Evolutionary conservation across 2,329 filamentous ascomycete species (phyloP).

Genomic region (Phialophora macrospora): DNA sequence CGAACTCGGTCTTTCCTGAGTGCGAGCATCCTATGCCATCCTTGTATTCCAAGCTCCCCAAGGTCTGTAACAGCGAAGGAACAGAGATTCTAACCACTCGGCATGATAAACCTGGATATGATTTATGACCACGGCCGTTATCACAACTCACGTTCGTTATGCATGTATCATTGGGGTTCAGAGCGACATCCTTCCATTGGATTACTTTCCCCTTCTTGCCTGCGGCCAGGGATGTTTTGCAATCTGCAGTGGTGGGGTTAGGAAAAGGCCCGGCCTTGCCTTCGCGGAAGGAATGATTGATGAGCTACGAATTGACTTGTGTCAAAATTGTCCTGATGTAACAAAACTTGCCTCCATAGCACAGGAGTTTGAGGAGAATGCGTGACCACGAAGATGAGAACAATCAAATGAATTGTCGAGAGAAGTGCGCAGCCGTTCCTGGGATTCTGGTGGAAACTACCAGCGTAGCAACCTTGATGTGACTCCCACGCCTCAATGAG

Average conservation of each 20-base stretch:
- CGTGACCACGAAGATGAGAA: background rate
- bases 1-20: slow-evolving; percentile 20
- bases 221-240: slow-evolving; percentile 4
- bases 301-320: slow-evolving; percentile 14
- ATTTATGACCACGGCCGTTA: slow-evolving; percentile 5
- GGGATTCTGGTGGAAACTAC: too few species aligned
- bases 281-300: slow-evolving; percentile 7
- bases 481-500: background rate
- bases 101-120: slow-evolving; percentile 16
- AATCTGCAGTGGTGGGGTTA: background rate
- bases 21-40: background rate
- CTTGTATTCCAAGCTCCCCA: background rate
- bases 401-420: background rate
- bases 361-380: too few species aligned
- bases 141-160: slow-evolving; percentile 3
- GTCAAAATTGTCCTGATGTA: slow-evolving; percentile 7
- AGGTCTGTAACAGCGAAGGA: background rate
- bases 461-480: background rate
- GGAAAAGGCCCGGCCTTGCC: background rate
- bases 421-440: background rate
- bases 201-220: slow-evolving; percentile 9
- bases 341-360: background rate
- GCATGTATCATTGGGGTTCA: background rate
- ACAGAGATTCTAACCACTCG: background rate
- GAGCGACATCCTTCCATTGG: slow-evolving; percentile 5